Conservation (phyloP, 148 eudicot genomes). For the Vaccinium darrowii region DNA sequence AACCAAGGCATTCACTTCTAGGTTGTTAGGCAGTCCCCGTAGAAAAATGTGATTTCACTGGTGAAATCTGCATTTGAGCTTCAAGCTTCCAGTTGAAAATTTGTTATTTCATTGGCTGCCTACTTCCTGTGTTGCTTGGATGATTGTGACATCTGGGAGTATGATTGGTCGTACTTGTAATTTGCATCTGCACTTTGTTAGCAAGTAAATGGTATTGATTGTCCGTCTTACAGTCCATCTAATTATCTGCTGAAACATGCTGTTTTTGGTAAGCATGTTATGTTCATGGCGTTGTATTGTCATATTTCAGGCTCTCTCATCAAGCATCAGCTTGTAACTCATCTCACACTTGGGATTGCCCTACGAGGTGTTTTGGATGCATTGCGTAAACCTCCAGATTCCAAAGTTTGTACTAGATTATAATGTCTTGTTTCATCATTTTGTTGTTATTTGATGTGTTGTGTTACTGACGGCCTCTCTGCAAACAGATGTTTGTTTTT, state of each 20-base stretch:
- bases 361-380: conserved; percentile 90
- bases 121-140: not conserved
- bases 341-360: conserved; percentile 88
- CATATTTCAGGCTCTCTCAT: conserved; percentile 72
- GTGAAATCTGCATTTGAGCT: not conserved
- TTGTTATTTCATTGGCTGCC: not conserved
- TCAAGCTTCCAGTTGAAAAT: not conserved
- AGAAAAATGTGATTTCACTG: not conserved
- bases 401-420: conserved; percentile 51
- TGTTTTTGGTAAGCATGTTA: not conserved
- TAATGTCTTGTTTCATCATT: not conserved
- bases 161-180: not conserved
- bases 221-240: not conserved
- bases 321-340: conserved; percentile 88
- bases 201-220: not conserved
- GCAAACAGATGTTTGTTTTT: conserved; percentile 80
- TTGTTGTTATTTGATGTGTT: conserved; percentile 1
- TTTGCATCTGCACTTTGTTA: not conserved
- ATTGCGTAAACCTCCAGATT: conserved; percentile 83
- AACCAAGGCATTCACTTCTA: not conserved
- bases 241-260: conserved; percentile 6
- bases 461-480: conserved; percentile 13
- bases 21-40: not conserved
- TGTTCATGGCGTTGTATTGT: conserved; percentile 9
- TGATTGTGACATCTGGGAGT: conserved; percentile 1